These are phyloP conservation scores for Candida ortonii DNA, from an alignment of 805 yeast species.

Conservation along the genomic window DNA sequence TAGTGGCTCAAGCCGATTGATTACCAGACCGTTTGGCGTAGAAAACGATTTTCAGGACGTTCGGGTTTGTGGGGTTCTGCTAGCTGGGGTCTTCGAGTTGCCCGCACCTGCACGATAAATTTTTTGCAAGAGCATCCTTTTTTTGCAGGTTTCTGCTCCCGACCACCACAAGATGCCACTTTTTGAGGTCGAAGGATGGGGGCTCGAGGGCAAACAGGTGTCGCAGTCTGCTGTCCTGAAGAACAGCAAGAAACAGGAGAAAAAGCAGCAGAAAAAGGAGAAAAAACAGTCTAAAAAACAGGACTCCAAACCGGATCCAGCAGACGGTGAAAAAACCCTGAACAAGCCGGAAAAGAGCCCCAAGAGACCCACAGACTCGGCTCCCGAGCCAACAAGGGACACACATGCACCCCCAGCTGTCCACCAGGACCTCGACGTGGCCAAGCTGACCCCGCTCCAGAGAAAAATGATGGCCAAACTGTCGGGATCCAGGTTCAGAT, in stretches of 20 bases:
- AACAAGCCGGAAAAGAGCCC: slow-evolving; percentile 2
- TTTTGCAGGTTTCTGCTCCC: no score
- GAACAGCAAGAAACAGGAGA: slow-evolving; percentile 24
- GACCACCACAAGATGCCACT: slow-evolving; percentile 55
- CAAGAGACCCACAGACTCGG: not conserved
- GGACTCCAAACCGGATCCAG: slow-evolving; percentile 4
- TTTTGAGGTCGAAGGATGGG: slow-evolving; percentile 84
- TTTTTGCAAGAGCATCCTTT: no score
- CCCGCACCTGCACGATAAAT: no score
- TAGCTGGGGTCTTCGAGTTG: no score
- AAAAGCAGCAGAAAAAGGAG: slow-evolving; percentile 11
- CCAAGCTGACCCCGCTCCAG: slow-evolving; percentile 78
- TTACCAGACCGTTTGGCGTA: no score
- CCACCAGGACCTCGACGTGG: slow-evolving; percentile 1
- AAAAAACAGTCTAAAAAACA: slow-evolving; percentile 5
- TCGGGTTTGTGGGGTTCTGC: no score
- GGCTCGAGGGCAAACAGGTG: slow-evolving; percentile 52
- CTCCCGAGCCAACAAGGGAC: not conserved
- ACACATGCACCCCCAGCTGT: slow-evolving; percentile 1
- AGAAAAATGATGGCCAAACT: slow-evolving; percentile 93
- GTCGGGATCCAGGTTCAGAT: slow-evolving; percentile 92
- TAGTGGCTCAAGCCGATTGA: no score
- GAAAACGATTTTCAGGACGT: no score
- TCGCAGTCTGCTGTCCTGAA: slow-evolving; percentile 40
- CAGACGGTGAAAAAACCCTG: slow-evolving; percentile 6